Evolutionary conservation across 441 rosid species (phyloP).

Genomic region (Gossypium aridum): DNA sequence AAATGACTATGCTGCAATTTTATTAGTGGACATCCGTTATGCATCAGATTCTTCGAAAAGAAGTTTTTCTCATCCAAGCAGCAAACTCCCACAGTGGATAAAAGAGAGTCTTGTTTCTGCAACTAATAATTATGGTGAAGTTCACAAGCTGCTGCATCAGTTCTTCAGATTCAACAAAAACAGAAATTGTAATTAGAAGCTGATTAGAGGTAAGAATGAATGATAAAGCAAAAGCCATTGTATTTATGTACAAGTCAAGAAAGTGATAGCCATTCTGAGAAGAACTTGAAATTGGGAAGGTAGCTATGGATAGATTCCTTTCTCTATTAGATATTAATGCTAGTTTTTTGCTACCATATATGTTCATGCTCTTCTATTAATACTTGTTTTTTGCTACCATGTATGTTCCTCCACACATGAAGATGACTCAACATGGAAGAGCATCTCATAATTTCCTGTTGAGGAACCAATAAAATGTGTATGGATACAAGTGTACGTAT

Average conservation of each 20-base stretch:
- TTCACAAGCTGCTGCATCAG: slow-evolving; percentile 64
- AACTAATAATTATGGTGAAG: slow-evolving; percentile 73
- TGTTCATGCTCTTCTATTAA: too few species aligned
- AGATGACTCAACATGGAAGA: too few species aligned
- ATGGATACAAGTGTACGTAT: too few species aligned
- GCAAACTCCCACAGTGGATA: slow-evolving; percentile 87
- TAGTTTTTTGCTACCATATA: too few species aligned
- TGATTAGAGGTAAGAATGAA: neutral
- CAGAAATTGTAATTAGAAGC: slow-evolving; percentile 16
- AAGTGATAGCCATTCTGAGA: neutral
- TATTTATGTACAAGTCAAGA: neutral
- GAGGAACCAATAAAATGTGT: too few species aligned
- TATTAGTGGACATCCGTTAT: slow-evolving; percentile 82
- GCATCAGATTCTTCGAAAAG: slow-evolving; percentile 49
- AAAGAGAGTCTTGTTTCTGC: slow-evolving; percentile 57
- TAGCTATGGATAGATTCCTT: too few species aligned
- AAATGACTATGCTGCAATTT: slow-evolving; percentile 83
- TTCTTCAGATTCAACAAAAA: slow-evolving; percentile 69
- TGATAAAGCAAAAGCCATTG: neutral
- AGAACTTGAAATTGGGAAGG: too few species aligned
- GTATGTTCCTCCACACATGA: too few species aligned
- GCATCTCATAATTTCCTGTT: too few species aligned
- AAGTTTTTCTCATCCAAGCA: slow-evolving; percentile 47
- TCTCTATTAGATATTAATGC: too few species aligned
- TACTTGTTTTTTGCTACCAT: too few species aligned